Evolutionary conservation across 441 rosid genomes (phyloP).

Genomic region (Dalechampia spathulata): DNA sequence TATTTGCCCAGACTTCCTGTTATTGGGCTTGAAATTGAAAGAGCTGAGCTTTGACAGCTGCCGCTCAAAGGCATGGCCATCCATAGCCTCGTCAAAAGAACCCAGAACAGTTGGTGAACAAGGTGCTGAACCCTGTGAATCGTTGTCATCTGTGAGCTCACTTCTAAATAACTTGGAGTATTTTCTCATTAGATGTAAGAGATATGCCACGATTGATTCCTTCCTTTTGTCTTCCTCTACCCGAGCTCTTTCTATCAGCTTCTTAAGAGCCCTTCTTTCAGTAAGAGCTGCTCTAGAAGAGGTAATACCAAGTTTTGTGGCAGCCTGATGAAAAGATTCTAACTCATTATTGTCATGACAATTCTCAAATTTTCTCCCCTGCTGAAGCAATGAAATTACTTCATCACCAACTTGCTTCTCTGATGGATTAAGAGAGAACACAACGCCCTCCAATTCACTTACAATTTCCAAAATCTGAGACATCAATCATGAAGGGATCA

Average conservation of each 20-base stretch:
- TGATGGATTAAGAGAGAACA: conserved; percentile 54
- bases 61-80: conserved; percentile 56
- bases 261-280: conserved; percentile 90
- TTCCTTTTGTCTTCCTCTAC: conserved; percentile 94
- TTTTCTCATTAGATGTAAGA: conserved; percentile 89
- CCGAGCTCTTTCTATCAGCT: conserved; percentile 91
- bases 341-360: conserved; percentile 64
- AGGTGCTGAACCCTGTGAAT: conserved; percentile 88
- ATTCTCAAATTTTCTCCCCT: conserved; percentile 69
- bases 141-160: conserved; percentile 79
- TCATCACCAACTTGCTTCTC: conserved; percentile 98
- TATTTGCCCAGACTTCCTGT: conserved; percentile 60
- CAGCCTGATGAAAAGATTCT: conserved; percentile 84
- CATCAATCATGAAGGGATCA: conserved; percentile 12
- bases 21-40: conserved; percentile 54
- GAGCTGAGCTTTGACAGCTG: conserved; percentile 87
- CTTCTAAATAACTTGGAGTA: conserved; percentile 92
- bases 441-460: conserved; percentile 56
- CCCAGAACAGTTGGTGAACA: conserved; percentile 73
- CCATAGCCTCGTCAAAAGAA: conserved; percentile 43
- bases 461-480: conserved; percentile 82
- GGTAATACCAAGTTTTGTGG: conserved; percentile 68
- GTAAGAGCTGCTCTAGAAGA: conserved; percentile 89
- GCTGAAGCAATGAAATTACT: conserved; percentile 76
- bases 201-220: conserved; percentile 93